These are phyloP conservation scores for Isabelozyma pseudorhagii DNA, from an alignment of 805 yeast species.

Conservation along the genomic window DNA sequence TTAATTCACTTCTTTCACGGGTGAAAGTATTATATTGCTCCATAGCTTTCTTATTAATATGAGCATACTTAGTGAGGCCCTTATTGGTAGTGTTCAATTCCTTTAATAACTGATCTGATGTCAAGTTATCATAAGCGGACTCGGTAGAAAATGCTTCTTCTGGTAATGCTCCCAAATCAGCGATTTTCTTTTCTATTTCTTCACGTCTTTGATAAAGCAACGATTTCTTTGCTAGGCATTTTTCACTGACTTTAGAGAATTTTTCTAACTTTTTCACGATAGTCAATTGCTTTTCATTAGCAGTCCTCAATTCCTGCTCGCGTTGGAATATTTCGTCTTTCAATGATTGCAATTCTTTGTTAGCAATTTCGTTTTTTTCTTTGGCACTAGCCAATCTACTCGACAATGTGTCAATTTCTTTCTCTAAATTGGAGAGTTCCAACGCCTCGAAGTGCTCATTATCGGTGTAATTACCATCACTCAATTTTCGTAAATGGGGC, in stretches of 20 bases:
- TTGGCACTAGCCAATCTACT: slow-evolving; percentile 26
- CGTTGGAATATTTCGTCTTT: slow-evolving; percentile 27
- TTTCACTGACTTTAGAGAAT: slow-evolving; percentile 63
- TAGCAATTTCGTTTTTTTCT: slow-evolving; percentile 23
- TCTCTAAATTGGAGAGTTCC: slow-evolving; percentile 14
- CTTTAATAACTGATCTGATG: slow-evolving; percentile 52
- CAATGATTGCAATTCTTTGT: slow-evolving; percentile 23
- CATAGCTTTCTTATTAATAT: slow-evolving; percentile 84
- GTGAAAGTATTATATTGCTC: slow-evolving; percentile 78
- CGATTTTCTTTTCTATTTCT: slow-evolving; percentile 66
- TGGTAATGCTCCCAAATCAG: slow-evolving; percentile 85
- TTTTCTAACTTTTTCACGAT: slow-evolving; percentile 56
- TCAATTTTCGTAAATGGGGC: slow-evolving; percentile 39
- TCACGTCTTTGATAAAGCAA: slow-evolving; percentile 60
- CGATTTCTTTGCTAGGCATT: slow-evolving; percentile 58
- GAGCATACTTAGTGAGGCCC: slow-evolving; percentile 60
- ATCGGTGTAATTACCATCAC: slow-evolving; percentile 13
- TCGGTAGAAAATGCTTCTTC: slow-evolving; percentile 65
- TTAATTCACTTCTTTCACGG: slow-evolving; percentile 66
- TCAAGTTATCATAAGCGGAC: slow-evolving; percentile 34
- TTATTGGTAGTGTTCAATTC: slow-evolving; percentile 54
- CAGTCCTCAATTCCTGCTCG: slow-evolving; percentile 41
- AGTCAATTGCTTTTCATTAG: slow-evolving; percentile 56
- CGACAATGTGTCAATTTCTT: slow-evolving; percentile 20
- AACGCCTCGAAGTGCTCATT: slow-evolving; percentile 11